Percentiles rank a stretch among this genome's conserved stretches.
phyloP scores from a whole-genome alignment of 148 eudicot genomes.

The Rhododendron simsii region DNA sequence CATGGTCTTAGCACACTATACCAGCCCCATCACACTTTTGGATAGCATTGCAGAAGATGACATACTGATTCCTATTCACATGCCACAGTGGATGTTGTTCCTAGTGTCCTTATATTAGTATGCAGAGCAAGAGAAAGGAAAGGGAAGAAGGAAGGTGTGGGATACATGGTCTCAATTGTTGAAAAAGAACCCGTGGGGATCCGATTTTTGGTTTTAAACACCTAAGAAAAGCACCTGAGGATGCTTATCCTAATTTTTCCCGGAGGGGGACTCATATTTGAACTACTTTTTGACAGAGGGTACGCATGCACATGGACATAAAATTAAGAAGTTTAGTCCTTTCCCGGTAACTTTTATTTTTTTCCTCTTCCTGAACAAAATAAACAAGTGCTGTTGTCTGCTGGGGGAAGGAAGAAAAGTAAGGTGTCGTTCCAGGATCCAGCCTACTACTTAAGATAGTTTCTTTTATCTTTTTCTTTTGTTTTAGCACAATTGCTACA shows the following conservation, averaged over 20 bases:
- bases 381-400: neutral
- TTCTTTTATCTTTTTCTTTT: neutral
- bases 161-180: neutral
- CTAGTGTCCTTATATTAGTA: neutral
- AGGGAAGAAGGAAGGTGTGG: neutral
- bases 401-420: neutral
- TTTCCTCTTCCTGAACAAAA: neutral
- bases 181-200: neutral
- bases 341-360: neutral
- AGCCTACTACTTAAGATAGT: neutral
- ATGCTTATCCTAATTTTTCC: neutral
- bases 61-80: neutral
- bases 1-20: too few species aligned
- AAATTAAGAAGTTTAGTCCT: neutral
- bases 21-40: neutral
- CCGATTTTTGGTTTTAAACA: neutral
- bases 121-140: neutral
- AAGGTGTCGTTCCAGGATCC: neutral
- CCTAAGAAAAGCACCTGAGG: neutral
- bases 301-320: neutral
- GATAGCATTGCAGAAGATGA: neutral
- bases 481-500: neutral
- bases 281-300: neutral
- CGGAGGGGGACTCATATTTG: neutral
- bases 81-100: neutral